Percentiles rank a stretch among this genome's conserved stretches.
Conservation (phyloP, 345 rosid genomes). For the Diplotaxis tenuifolia region DNA sequence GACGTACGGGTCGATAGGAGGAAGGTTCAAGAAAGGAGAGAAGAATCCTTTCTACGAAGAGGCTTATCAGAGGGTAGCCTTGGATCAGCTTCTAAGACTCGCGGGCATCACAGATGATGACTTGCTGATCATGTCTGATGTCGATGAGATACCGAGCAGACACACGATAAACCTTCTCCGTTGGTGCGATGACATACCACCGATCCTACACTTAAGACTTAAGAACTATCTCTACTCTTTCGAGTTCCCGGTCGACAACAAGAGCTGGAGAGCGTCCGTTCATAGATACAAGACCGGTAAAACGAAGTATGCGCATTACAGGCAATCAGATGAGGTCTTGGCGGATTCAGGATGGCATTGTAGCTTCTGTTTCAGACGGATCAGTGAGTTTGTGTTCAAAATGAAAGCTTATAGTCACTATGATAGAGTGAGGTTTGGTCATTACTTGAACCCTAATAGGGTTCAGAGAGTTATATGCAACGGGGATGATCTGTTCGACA, state of each 20-base stretch:
- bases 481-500: conserved; percentile 67
- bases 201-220: conserved; percentile 65
- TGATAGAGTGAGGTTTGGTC: conserved; percentile 66
- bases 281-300: conserved; percentile 64
- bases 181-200: conserved; percentile 81
- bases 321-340: conserved; percentile 61
- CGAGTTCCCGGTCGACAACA: conserved; percentile 68
- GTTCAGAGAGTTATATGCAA: conserved; percentile 66
- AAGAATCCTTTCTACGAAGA: conserved; percentile 83
- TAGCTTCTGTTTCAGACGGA: conserved; percentile 62
- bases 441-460: conserved; percentile 56
- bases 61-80: conserved; percentile 73
- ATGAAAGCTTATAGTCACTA: conserved; percentile 78
- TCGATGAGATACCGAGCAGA: conserved; percentile 85
- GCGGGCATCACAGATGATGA: conserved; percentile 83
- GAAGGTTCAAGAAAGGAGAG: conserved; percentile 70
- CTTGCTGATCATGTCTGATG: conserved; percentile 82
- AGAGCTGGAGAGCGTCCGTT: conserved; percentile 90
- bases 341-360: conserved; percentile 87
- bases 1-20: conserved; percentile 73
- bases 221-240: conserved; percentile 81
- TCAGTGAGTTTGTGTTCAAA: conserved; percentile 67
- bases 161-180: conserved; percentile 81
- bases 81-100: conserved; percentile 66
- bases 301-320: conserved; percentile 66